Conservation (phyloP, 2,329 filamentous ascomycete genomes). For the Salinomyces thailandicus region DNA sequence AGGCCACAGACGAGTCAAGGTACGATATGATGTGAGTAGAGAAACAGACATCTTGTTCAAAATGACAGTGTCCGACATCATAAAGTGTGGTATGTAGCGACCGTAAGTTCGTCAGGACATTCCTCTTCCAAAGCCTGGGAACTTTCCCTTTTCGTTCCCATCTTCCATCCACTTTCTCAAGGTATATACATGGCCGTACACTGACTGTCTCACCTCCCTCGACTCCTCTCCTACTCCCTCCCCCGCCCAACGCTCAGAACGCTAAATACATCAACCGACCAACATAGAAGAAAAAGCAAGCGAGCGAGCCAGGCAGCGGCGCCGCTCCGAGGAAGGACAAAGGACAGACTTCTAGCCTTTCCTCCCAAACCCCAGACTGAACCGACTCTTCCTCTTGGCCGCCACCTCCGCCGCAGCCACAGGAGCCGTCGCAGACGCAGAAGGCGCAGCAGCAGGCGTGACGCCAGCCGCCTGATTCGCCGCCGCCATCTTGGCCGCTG, state of each 20-base stretch:
- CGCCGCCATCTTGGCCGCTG: slow-evolving; percentile 2
- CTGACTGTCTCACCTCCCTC: too few species aligned
- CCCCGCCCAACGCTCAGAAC: background rate
- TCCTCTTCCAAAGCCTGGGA: background rate
- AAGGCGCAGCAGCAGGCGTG: background rate
- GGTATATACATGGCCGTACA: too few species aligned
- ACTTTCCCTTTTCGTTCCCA: background rate
- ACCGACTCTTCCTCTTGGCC: slow-evolving; percentile 20
- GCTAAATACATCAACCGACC: background rate
- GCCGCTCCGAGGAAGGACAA: background rate
- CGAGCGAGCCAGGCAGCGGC: background rate
- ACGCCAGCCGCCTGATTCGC: background rate
- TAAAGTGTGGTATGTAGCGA: too few species aligned
- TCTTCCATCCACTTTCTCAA: background rate
- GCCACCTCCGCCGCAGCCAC: too few species aligned
- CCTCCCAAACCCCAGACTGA: slow-evolving; percentile 13
- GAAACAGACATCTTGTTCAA: too few species aligned
- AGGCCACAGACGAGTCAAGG: too few species aligned
- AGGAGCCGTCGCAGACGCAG: slow-evolving; percentile 3
- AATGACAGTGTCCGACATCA: too few species aligned
- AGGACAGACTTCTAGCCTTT: slow-evolving; percentile 1
- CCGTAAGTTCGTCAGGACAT: too few species aligned
- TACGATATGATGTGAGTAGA: too few species aligned
- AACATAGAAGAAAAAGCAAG: background rate
- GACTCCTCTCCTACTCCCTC: too few species aligned